These are phyloP conservation scores for Fusarium sp. DNA, from an alignment of 2,329 filamentous ascomycete genomes.

Conservation along the genomic window DNA sequence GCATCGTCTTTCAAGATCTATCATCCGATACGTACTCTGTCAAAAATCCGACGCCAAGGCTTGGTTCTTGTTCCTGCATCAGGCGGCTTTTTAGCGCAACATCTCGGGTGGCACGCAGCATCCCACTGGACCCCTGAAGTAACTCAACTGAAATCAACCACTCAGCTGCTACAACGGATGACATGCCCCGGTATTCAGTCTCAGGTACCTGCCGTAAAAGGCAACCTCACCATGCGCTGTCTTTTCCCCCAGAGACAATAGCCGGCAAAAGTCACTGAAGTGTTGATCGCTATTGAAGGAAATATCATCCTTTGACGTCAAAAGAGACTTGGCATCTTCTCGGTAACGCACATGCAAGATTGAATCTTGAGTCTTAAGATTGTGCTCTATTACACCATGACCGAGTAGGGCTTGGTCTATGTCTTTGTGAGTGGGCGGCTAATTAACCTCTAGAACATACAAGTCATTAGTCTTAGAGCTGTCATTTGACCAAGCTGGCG, in stretches of 20 bases:
- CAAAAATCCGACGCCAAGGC: constrained; percentile 1
- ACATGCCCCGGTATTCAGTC: constrained; percentile 8
- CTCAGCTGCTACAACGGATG: constrained; percentile 11
- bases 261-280: neutral
- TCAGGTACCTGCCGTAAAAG: constrained; percentile 29
- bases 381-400: constrained; percentile 15
- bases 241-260: neutral
- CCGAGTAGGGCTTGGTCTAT: constrained; percentile 7
- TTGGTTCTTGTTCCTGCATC: constrained; percentile 43
- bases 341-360: neutral
- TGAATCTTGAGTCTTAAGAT: constrained; percentile 13
- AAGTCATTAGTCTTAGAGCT: constrained; percentile 9
- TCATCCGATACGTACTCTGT: neutral
- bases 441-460: constrained; percentile 18
- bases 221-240: constrained; percentile 1
- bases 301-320: constrained; percentile 17
- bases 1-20: neutral
- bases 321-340: neutral
- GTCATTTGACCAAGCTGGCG: constrained; percentile 27
- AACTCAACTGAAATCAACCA: constrained; percentile 2
- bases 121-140: constrained; percentile 20
- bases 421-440: constrained; percentile 22
- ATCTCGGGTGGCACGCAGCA: constrained; percentile 31
- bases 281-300: neutral
- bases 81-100: constrained; percentile 35